These are phyloP conservation scores for Leishmania arabica DNA, from an alignment of 208 protist species.

Conservation along the genomic window DNA sequence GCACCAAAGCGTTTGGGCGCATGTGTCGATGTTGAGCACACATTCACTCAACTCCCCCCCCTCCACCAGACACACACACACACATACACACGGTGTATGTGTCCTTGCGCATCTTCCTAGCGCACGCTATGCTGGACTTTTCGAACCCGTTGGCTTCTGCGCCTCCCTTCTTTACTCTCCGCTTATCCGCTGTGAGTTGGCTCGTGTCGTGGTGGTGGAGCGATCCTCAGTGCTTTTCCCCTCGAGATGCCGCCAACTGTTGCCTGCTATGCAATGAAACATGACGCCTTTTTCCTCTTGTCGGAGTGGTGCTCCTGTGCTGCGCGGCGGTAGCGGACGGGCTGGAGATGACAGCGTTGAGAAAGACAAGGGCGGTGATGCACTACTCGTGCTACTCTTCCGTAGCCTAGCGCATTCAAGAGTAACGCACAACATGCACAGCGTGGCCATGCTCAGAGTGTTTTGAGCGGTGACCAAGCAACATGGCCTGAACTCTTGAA, in stretches of 20 bases:
- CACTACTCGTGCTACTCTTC: not conserved
- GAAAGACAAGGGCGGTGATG: not conserved
- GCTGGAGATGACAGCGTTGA: not conserved
- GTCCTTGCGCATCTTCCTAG: not conserved
- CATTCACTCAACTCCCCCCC: not conserved
- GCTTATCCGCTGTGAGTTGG: not conserved
- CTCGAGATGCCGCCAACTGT: not conserved
- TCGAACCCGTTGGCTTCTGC: not conserved
- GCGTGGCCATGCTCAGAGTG: not conserved
- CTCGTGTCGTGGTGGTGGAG: not conserved
- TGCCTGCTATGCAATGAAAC: not conserved
- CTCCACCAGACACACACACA: too few species aligned
- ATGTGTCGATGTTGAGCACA: not conserved
- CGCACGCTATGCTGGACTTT: not conserved
- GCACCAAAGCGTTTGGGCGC: not conserved
- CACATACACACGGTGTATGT: not conserved
- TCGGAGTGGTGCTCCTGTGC: not conserved
- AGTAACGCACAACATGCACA: not conserved
- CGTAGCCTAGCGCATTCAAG: not conserved
- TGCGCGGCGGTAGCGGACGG: not conserved
- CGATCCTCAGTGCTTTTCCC: not conserved
- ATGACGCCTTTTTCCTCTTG: not conserved
- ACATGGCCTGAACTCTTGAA: not conserved
- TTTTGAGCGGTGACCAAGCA: not conserved
- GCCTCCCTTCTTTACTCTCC: not conserved